Evolutionary conservation across 208 protist species (phyloP), one percentile per base, ranked within the genome.

Genomic region (Acanthamoeba castellanii): DNA sequence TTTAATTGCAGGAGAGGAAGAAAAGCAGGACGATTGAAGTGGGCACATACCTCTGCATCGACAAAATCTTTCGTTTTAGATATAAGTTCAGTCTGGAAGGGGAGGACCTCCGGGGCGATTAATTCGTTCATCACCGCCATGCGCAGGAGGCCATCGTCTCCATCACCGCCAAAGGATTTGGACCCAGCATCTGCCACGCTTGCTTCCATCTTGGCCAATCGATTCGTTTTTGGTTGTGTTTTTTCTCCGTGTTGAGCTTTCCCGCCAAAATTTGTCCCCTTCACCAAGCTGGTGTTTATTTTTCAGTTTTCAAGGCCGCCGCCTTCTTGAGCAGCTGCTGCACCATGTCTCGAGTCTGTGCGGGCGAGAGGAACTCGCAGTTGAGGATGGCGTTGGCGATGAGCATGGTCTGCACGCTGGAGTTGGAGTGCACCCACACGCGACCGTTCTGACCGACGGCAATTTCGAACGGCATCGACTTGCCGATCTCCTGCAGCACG

Each of bases 371-470:
- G 57, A 92, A 95, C 93, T 98, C 97, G 50, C 94, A 96, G 82
- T 96, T 96, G 25, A 94, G 82, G 68, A 97, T 95, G 34, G 97
- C 96, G 42, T 98, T 97, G 78, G 94, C 68, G 55, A 97, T 42
- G 25, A 98, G 30, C 34, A 97, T 96, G 20, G 96, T 97, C 27
- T 97, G 59, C 52, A 55, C 42, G 55, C 42, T 91, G 11, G 20
- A 37, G 25, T 64, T 81, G 25, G 97, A 93, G 37, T 97, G 92
- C 32, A 98, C 84, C 98, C 98, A 98, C 16, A 98, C 96, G 45
- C 95, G 92, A 2, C 97, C 98, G 95, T 98, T 98, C 6, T 95
- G 37, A 27, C 98, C 98, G 18, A 98, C 95, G 25, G 97, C 96
- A 14, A 98, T 95, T 74, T 98, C 98, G 68, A 98, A 98, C 0